These are phyloP conservation scores for Syzygium aqueum DNA, from an alignment of 345 rosid genomes.

Conservation along the genomic window DNA sequence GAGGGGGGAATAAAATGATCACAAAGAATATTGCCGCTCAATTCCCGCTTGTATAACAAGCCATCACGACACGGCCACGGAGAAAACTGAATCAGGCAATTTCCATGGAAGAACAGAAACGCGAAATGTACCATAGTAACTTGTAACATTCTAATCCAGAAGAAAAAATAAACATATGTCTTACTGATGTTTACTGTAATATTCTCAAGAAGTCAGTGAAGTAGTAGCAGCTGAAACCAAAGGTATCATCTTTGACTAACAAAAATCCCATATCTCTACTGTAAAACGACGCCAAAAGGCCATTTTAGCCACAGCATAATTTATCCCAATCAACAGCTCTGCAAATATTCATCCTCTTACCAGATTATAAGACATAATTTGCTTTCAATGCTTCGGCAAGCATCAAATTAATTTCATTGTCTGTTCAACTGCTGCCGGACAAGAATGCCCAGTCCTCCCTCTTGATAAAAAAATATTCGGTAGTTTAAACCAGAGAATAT, in stretches of 20 bases:
- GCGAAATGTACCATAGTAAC: neutral
- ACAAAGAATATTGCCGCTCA: too few relatives aligned
- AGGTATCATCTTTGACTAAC: neutral
- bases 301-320: neutral
- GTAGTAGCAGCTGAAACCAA: neutral
- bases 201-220: neutral
- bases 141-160: neutral
- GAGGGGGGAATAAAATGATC: neutral
- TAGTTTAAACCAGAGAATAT: neutral
- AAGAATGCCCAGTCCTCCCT: neutral
- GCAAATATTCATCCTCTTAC: neutral
- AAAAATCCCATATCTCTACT: neutral
- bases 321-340: neutral
- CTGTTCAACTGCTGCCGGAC: neutral
- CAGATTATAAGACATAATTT: neutral
- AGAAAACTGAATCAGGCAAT: neutral
- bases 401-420: neutral
- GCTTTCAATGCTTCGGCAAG: neutral
- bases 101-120: neutral
- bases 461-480: neutral
- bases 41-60: too few relatives aligned
- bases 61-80: neutral
- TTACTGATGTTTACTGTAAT: neutral
- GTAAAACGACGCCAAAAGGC: neutral
- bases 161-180: neutral